phyloP scores from a whole-genome alignment of 257 asterid genomes.

The Craterostigma plantagineum region DNA sequence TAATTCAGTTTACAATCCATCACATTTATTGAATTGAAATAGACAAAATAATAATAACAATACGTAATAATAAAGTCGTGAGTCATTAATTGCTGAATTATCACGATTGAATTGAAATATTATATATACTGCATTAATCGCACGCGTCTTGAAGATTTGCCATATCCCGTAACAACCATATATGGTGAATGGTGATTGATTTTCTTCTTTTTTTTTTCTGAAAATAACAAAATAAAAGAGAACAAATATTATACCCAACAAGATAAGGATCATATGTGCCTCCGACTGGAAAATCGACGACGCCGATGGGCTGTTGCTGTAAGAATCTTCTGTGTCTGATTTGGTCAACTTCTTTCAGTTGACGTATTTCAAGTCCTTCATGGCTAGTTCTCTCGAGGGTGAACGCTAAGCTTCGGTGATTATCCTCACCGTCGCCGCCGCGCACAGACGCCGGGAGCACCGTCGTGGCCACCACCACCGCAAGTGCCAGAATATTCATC shows the following conservation, averaged over 20 bases:
- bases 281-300: slow-evolving; percentile 66
- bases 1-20: neutral
- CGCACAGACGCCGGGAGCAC: too few species aligned
- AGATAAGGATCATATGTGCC: slow-evolving; percentile 86
- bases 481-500: slow-evolving; percentile 9
- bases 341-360: slow-evolving; percentile 53
- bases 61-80: too few species aligned
- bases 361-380: slow-evolving; percentile 45
- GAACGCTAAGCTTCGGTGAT: slow-evolving; percentile 24
- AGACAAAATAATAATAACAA: too few species aligned
- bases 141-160: neutral
- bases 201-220: too few species aligned
- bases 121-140: neutral
- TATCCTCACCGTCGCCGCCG: slow-evolving; percentile 11
- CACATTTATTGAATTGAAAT: too few species aligned
- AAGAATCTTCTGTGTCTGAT: slow-evolving; percentile 59
- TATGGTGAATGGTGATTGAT: too few species aligned
- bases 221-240: neutral
- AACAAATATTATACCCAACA: slow-evolving; percentile 62
- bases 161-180: too few species aligned
- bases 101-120: too few species aligned
- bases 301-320: slow-evolving; percentile 48
- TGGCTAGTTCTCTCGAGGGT: slow-evolving; percentile 60
- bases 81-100: too few species aligned
- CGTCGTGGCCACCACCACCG: slow-evolving; percentile 10